Evolutionary conservation across 2,329 filamentous ascomycete species (phyloP).

Genomic region (Ophiostoma triangulosporum): DNA sequence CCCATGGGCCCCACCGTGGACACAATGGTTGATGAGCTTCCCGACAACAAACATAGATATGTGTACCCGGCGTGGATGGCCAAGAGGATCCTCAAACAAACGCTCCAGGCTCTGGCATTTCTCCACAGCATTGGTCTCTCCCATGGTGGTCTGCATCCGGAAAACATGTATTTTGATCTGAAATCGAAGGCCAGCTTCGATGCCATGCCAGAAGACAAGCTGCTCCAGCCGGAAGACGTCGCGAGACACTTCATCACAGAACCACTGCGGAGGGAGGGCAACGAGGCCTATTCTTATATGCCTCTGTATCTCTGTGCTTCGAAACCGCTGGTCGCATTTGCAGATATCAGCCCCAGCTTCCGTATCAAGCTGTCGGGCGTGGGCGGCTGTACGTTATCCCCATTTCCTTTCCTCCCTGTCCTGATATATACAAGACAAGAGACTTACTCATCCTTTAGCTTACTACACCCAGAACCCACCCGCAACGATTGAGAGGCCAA

Average conservation of each 20-base stretch:
- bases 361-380: conserved; percentile 3
- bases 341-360: not conserved
- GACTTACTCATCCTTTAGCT: no score
- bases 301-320: not conserved
- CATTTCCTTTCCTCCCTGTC: conserved; percentile 15
- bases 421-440: not conserved
- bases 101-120: conserved; percentile 2
- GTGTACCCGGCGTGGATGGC: conserved; percentile 1
- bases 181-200: not conserved
- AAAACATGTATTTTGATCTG: conserved; percentile 14
- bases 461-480: not conserved
- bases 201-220: not conserved
- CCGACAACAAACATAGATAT: not conserved
- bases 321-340: not conserved
- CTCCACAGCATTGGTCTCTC: conserved; percentile 8
- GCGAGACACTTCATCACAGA: not conserved
- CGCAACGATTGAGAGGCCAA: not conserved
- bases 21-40: not conserved
- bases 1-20: conserved; percentile 3
- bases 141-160: conserved; percentile 9
- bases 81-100: not conserved
- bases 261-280: not conserved
- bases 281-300: not conserved
- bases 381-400: not conserved
- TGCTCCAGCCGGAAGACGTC: not conserved